phyloP scores from a whole-genome alignment of 208 protist genomes.

The Crithidia fasciculata region DNA sequence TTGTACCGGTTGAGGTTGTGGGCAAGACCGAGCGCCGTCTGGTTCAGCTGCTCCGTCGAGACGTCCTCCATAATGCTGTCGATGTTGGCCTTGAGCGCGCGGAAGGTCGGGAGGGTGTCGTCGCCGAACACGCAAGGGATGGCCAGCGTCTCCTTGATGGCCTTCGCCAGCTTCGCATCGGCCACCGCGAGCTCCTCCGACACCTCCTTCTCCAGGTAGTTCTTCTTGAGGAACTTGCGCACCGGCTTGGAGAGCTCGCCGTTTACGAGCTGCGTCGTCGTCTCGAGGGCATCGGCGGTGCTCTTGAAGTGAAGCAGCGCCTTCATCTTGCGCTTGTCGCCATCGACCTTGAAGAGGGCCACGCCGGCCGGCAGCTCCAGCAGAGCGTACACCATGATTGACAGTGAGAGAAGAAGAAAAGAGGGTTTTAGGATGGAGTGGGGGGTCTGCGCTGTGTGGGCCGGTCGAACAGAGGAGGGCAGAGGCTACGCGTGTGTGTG shows the following conservation, averaged over 20 bases:
- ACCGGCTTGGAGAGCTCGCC: slow-evolving; percentile 96
- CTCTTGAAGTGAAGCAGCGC: slow-evolving; percentile 95
- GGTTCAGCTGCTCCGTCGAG: slow-evolving; percentile 89
- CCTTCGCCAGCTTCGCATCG: slow-evolving; percentile 95
- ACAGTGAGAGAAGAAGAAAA: background rate
- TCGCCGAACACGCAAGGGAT: slow-evolving; percentile 94
- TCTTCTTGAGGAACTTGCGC: slow-evolving; percentile 99
- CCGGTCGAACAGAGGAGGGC: too few relatives aligned
- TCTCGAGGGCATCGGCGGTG: slow-evolving; percentile 97
- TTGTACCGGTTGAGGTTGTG: slow-evolving; percentile 99
- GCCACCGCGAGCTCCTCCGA: slow-evolving; percentile 94
- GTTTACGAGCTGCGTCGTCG: slow-evolving; percentile 96
- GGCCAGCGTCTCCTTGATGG: slow-evolving; percentile 97
- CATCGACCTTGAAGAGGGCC: slow-evolving; percentile 98
- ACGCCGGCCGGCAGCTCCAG: slow-evolving; percentile 99
- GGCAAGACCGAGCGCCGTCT: slow-evolving; percentile 98
- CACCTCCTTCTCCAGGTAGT: slow-evolving; percentile 92
- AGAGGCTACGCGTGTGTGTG: too few relatives aligned
- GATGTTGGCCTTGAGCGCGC: slow-evolving; percentile 95
- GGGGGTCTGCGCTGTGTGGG: too few relatives aligned
- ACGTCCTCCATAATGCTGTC: slow-evolving; percentile 88
- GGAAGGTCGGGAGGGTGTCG: slow-evolving; percentile 93
- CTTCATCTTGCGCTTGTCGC: slow-evolving; percentile 89
- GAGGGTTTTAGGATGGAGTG: background rate
- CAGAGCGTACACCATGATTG: slow-evolving; percentile 95